Evolutionary conservation across 225 moss, liverwort and hornwort species (phyloP).

Genomic region (Anthoceros angustus): DNA sequence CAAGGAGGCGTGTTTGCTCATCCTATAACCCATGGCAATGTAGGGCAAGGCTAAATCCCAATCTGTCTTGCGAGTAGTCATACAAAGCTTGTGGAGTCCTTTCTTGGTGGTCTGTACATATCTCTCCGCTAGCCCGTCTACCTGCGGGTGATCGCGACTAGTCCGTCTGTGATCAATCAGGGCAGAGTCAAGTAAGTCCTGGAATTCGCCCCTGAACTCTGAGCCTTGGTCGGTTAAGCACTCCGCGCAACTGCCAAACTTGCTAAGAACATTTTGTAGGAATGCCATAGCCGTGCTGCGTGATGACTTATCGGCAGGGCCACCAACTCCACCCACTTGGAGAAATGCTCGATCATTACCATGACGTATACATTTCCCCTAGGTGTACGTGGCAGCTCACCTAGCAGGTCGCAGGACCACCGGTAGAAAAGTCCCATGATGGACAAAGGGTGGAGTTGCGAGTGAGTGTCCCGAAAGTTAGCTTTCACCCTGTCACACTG

Average conservation of each 20-base stretch:
- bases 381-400: not conserved
- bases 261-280: not conserved
- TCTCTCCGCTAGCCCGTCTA: not conserved
- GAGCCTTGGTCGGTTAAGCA: not conserved
- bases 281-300: not conserved
- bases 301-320: not conserved
- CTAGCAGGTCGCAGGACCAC: not conserved
- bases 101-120: constrained; percentile 5
- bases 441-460: not conserved
- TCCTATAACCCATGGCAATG: constrained; percentile 2
- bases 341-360: constrained; percentile 8
- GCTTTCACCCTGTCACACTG: not conserved
- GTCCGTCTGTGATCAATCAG: not conserved
- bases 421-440: not conserved
- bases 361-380: constrained; percentile 4
- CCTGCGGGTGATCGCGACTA: not conserved
- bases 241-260: not conserved
- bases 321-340: constrained; percentile 6
- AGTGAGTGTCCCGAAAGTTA: not conserved
- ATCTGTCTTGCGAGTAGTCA: not conserved
- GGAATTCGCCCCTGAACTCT: not conserved
- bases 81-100: not conserved
- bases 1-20: constrained; percentile 6
- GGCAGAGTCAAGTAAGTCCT: not conserved
- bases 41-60: constrained; percentile 7